Percentiles rank a stretch among this genome's conserved stretches.
These are phyloP conservation scores for Epichloe uncinata DNA, from an alignment of 2,329 filamentous ascomycete genomes.

Conservation along the genomic window DNA sequence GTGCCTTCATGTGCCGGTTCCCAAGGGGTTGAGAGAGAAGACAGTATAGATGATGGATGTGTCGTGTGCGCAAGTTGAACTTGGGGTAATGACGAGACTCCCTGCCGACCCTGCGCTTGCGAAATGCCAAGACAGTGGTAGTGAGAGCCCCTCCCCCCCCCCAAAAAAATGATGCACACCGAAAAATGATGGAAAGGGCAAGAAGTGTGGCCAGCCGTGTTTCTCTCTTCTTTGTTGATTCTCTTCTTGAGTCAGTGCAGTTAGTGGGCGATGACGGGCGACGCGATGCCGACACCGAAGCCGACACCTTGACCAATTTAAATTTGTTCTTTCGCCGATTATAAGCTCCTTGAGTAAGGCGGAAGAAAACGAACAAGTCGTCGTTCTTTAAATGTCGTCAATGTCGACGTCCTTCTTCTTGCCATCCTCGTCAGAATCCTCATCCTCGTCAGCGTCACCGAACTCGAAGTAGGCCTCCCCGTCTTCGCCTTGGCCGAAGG, in stretches of 20 bases:
- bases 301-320: not conserved
- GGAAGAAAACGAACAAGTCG: not conserved
- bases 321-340: not conserved
- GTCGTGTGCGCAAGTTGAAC: not conserved
- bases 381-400: constrained; percentile 70
- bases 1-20: too few relatives aligned
- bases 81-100: constrained; percentile 11
- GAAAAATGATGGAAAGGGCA: not conserved
- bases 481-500: constrained; percentile 79
- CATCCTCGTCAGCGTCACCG: constrained; percentile 70
- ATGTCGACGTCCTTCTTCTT: constrained; percentile 73
- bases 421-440: constrained; percentile 41
- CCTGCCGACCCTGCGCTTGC: constrained; percentile 4
- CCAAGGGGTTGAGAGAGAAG: constrained; percentile 47
- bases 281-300: not conserved
- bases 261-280: not conserved
- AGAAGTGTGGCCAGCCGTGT: constrained; percentile 4
- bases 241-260: not conserved
- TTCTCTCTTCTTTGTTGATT: constrained; percentile 1
- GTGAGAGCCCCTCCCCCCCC: too few relatives aligned
- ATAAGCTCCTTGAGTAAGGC: not conserved
- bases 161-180: not conserved
- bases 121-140: not conserved
- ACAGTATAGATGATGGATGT: constrained; percentile 33
- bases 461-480: constrained; percentile 98